Percentiles rank a stretch among this genome's conserved stretches.
phyloP scores from a whole-genome alignment of 2,329 filamentous ascomycete species.

The Phaeosphaeria sp. region DNA sequence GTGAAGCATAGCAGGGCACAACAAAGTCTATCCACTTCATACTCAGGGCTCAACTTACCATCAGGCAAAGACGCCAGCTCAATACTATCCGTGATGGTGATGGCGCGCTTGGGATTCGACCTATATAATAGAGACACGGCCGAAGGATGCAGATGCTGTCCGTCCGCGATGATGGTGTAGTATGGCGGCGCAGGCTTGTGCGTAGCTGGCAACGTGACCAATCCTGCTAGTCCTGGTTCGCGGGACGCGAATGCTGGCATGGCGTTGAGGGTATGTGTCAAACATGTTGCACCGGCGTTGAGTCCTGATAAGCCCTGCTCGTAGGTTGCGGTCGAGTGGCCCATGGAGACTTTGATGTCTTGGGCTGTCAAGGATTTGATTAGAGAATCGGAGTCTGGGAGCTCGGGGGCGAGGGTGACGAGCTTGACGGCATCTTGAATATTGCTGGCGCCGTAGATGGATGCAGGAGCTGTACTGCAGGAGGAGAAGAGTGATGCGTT shows the following conservation, averaged over 20 bases:
- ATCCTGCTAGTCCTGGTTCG: constrained; percentile 59
- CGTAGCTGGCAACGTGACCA: constrained; percentile 38
- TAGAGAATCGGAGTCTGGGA: constrained; percentile 50
- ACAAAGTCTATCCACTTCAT: too few relatives aligned
- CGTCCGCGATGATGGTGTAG: constrained; percentile 62
- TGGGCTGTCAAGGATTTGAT: constrained; percentile 52
- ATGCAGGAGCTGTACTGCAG: constrained; percentile 41
- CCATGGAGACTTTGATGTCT: constrained; percentile 56
- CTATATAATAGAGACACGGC: constrained; percentile 59
- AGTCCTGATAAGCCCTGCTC: constrained; percentile 55
- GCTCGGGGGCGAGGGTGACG: constrained; percentile 61
- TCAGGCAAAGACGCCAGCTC: constrained; percentile 62
- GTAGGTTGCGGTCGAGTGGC: constrained; percentile 60
- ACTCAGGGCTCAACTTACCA: too few relatives aligned
- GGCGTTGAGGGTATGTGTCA: constrained; percentile 64
- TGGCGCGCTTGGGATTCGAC: constrained; percentile 55
- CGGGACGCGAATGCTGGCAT: constrained; percentile 61
- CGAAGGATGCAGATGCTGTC: constrained; percentile 61
- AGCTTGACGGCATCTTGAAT: constrained; percentile 54
- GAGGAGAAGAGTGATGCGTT: constrained; percentile 54
- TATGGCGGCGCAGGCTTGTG: constrained; percentile 49
- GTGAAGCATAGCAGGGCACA: too few relatives aligned
- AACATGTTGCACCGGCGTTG: constrained; percentile 56
- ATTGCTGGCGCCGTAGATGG: constrained; percentile 57
- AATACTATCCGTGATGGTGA: constrained; percentile 62